These are phyloP conservation scores for Xanthoceras sorbifolium DNA, from an alignment of 345 rosid species.

Conservation along the genomic window DNA sequence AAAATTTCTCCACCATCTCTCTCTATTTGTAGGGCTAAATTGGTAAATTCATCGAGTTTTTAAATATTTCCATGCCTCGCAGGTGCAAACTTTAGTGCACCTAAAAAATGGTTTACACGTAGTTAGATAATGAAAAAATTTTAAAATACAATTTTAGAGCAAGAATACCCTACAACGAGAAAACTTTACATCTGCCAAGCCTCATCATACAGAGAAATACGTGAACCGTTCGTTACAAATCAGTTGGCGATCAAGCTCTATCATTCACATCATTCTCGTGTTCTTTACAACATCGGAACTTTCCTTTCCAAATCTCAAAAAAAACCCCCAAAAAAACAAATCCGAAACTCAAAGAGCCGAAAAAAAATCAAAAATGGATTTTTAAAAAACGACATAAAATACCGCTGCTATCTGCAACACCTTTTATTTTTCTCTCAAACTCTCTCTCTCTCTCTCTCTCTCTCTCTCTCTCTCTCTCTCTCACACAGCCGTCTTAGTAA, in stretches of 20 bases:
- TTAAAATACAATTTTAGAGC: background rate
- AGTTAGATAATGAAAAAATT: background rate
- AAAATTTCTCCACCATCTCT: too few species aligned
- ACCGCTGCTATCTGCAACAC: background rate
- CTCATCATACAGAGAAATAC: background rate
- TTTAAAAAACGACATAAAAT: slow-evolving; percentile 8
- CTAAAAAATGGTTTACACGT: background rate
- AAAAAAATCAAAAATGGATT: slow-evolving; percentile 7
- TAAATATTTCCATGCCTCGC: background rate
- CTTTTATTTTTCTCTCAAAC: background rate
- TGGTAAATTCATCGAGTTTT: background rate
- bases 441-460: background rate
- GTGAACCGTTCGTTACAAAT: slow-evolving; percentile 11
- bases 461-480: slow-evolving; percentile 21
- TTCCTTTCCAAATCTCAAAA: background rate
- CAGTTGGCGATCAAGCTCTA: background rate
- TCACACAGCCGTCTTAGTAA: slow-evolving; percentile 44
- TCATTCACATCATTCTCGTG: background rate
- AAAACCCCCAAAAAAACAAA: background rate
- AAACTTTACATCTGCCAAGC: background rate
- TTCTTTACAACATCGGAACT: background rate
- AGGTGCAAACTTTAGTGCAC: background rate
- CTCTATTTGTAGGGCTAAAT: background rate
- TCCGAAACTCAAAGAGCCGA: background rate
- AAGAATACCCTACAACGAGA: background rate